phyloP scores from a whole-genome alignment of 176 grass and related monocot genomes.

The Musa itinerans region DNA sequence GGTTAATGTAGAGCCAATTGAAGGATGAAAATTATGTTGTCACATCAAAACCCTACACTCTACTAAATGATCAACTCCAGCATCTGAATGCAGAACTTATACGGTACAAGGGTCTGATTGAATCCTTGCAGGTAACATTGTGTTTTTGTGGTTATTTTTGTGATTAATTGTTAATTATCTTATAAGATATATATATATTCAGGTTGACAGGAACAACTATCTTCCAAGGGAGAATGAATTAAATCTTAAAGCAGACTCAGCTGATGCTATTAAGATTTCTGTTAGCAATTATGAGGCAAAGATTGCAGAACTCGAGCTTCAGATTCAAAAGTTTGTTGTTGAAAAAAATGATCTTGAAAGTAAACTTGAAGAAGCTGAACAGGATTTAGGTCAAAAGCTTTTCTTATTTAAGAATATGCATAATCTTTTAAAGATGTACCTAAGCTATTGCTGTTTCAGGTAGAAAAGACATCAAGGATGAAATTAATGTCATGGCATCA shows the following conservation, averaged over 20 bases:
- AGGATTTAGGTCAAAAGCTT: conserved; percentile 68
- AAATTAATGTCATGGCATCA: conserved; percentile 86
- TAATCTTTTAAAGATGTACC: not conserved
- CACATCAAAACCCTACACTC: conserved; percentile 57
- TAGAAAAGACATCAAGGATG: conserved; percentile 89
- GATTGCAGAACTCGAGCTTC: conserved; percentile 65
- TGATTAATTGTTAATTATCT: not conserved
- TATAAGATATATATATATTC: conserved; percentile 11
- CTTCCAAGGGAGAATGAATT: conserved; percentile 76
- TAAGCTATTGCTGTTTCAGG: conserved; percentile 33
- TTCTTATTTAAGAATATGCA: conserved; percentile 1
- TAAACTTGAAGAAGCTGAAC: conserved; percentile 76
- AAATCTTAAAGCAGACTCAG: conserved; percentile 47
- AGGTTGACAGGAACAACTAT: conserved; percentile 66
- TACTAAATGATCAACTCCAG: conserved; percentile 64
- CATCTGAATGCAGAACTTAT: conserved; percentile 72
- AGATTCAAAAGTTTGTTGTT: conserved; percentile 47
- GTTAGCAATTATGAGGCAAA: conserved; percentile 58
- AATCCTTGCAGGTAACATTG: conserved; percentile 59
- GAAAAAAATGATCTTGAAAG: conserved; percentile 90
- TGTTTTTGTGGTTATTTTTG: conserved; percentile 21
- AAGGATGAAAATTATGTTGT: conserved; percentile 75
- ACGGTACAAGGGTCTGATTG: conserved; percentile 52
- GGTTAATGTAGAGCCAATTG: conserved; percentile 52
- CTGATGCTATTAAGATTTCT: conserved; percentile 49